A percentile compares a stretch with the other conserved stretches of the same genome.
Evolutionary conservation across 306 rosid genomes (phyloP).

Genomic region (Rosa multiflora): DNA sequence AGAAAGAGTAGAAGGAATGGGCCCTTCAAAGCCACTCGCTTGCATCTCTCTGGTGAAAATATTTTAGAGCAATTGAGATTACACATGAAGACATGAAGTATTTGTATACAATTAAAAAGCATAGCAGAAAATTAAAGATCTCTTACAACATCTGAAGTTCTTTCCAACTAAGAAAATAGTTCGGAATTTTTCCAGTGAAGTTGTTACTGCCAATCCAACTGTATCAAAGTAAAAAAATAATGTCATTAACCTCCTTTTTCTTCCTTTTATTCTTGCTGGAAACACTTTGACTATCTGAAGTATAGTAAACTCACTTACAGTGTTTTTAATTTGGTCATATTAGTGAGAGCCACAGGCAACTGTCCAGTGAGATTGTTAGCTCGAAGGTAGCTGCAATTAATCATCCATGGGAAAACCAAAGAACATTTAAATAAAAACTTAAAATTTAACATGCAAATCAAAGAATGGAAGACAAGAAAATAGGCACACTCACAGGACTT

Average conservation of each 20-base stretch:
- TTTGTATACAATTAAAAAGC: background rate
- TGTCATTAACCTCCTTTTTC: background rate
- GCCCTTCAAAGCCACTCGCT: slow-evolving; percentile 34
- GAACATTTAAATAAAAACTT: background rate
- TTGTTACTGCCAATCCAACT: slow-evolving; percentile 36
- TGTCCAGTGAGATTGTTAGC: slow-evolving; percentile 27
- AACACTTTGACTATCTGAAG: no score
- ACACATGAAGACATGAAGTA: background rate
- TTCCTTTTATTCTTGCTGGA: background rate
- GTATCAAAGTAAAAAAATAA: background rate
- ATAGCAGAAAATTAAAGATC: background rate
- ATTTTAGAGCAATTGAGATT: background rate
- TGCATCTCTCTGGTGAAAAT: slow-evolving; percentile 27
- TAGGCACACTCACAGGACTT: slow-evolving; percentile 20
- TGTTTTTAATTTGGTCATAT: slow-evolving; percentile 14
- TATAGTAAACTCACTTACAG: slow-evolving; percentile 11
- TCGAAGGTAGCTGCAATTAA: slow-evolving; percentile 25
- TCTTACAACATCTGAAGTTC: slow-evolving; percentile 22
- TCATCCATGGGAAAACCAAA: background rate
- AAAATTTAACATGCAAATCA: background rate
- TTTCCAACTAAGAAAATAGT: slow-evolving; percentile 19
- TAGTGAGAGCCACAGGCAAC: background rate
- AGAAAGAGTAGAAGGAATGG: slow-evolving; percentile 33
- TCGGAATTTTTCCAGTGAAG: slow-evolving; percentile 30
- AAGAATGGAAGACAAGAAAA: background rate